These are phyloP conservation scores for Trichoderma atroviride DNA, from an alignment of 2,329 filamentous ascomycete genomes.

Conservation along the genomic window DNA sequence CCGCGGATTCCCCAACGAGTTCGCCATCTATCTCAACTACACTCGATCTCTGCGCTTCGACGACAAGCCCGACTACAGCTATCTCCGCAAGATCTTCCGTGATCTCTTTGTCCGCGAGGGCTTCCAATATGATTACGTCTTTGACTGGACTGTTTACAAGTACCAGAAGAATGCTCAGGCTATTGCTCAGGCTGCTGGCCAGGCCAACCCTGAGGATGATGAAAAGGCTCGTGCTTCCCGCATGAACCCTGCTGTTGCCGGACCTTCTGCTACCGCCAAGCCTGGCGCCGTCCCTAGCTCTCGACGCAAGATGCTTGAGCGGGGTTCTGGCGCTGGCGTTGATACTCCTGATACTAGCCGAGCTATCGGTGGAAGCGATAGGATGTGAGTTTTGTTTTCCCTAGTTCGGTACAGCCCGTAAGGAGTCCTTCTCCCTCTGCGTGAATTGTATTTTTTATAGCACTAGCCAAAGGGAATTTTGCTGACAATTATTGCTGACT, in stretches of 20 bases:
- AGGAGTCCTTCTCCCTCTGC: slow-evolving; percentile 78
- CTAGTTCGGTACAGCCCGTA: slow-evolving; percentile 61
- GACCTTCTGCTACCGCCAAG: slow-evolving; percentile 66
- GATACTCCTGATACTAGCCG: slow-evolving; percentile 74
- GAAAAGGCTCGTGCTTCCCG: slow-evolving; percentile 74
- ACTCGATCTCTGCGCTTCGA: slow-evolving; percentile 97
- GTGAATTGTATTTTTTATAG: slow-evolving; percentile 73
- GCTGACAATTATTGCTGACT: slow-evolving; percentile 77
- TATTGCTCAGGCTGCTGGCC: slow-evolving; percentile 78
- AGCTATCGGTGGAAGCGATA: slow-evolving; percentile 78
- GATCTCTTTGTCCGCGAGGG: slow-evolving; percentile 98
- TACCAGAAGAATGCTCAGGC: slow-evolving; percentile 99
- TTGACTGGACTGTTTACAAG: slow-evolving; percentile 99
- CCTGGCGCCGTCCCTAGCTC: slow-evolving; percentile 74
- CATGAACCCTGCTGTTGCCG: slow-evolving; percentile 66
- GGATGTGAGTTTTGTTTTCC: slow-evolving; percentile 93
- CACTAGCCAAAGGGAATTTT: slow-evolving; percentile 72
- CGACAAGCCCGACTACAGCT: slow-evolving; percentile 99
- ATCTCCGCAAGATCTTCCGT: slow-evolving; percentile 99
- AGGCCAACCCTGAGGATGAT: slow-evolving; percentile 69
- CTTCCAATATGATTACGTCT: slow-evolving; percentile 99
- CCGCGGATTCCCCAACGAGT: slow-evolving; percentile 98
- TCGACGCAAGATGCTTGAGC: slow-evolving; percentile 83
- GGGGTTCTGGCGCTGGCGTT: slow-evolving; percentile 58
- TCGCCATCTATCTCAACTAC: slow-evolving; percentile 99